phyloP scores from a whole-genome alignment of 768 basidiomycete genomes.

The Xerocomellus dryophilus region DNA sequence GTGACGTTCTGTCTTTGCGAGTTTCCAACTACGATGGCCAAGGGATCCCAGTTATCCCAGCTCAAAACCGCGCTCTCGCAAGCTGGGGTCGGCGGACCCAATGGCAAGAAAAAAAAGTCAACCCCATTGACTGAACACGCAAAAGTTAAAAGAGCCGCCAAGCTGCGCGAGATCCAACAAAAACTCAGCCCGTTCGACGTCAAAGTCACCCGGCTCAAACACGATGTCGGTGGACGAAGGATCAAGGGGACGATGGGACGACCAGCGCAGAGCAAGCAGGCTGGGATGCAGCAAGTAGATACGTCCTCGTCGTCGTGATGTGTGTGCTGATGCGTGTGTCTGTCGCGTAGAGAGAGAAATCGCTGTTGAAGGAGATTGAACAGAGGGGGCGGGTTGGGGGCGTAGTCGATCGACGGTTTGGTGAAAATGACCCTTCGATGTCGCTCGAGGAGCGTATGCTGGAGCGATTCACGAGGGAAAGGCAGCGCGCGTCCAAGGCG shows the following conservation, averaged over 20 bases:
- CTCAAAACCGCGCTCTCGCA: conserved; percentile 81
- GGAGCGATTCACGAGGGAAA: conserved; percentile 90
- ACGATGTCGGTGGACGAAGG: conserved; percentile 87
- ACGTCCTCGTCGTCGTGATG: conserved; percentile 19
- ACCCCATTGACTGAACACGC: conserved; percentile 62
- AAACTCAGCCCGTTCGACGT: conserved; percentile 92
- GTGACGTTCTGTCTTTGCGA: background rate
- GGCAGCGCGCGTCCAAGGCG: conserved; percentile 75
- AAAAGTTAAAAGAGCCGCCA: conserved; percentile 77
- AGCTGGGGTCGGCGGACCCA: conserved; percentile 69
- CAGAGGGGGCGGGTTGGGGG: conserved; percentile 81
- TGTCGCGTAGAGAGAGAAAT: conserved; percentile 68
- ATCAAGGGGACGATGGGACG: conserved; percentile 79
- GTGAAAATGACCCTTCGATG: conserved; percentile 90
- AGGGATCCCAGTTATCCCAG: conserved; percentile 87
- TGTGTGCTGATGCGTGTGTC: conserved; percentile 4
- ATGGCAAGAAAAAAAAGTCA: conserved; percentile 67
- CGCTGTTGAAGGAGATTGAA: conserved; percentile 83
- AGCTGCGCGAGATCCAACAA: conserved; percentile 78
- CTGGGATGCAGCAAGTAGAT: conserved; percentile 81
- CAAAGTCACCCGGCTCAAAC: conserved; percentile 88
- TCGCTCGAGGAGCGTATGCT: conserved; percentile 96
- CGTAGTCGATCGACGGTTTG: conserved; percentile 91
- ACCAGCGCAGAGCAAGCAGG: conserved; percentile 86
- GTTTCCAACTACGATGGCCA: conserved; percentile 35